phyloP scores from a whole-genome alignment of 352 stramenopile species.

The Phytopythium vexans region DNA sequence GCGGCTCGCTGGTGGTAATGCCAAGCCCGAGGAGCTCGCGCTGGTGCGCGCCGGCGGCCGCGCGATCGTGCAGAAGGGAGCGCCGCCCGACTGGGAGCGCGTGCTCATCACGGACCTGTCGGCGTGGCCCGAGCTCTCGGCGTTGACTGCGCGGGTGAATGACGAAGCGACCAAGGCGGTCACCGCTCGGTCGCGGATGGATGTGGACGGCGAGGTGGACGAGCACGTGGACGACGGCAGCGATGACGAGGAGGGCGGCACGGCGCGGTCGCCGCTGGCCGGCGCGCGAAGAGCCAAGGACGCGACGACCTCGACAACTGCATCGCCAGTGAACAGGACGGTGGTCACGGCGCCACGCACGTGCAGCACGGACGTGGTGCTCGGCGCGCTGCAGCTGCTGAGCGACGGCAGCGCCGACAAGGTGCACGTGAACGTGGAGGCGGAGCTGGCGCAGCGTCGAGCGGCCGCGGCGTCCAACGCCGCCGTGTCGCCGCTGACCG shows the following conservation, averaged over 20 bases:
- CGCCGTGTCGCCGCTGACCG: background rate
- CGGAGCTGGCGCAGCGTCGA: constrained; percentile 37
- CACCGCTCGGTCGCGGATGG: background rate
- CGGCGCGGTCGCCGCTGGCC: background rate
- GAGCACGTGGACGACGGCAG: constrained; percentile 30
- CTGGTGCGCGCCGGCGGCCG: constrained; percentile 24
- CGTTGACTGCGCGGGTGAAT: background rate
- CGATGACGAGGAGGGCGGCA: constrained; percentile 29
- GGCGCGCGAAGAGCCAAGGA: background rate
- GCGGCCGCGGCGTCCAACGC: constrained; percentile 7
- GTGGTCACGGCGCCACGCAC: constrained; percentile 33
- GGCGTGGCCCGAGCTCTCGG: constrained; percentile 41
- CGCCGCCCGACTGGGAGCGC: constrained; percentile 51
- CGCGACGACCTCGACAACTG: background rate
- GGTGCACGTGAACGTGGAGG: constrained; percentile 55
- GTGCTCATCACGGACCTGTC: constrained; percentile 47
- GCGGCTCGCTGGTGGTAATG: background rate
- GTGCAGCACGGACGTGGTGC: constrained; percentile 55
- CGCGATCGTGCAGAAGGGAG: constrained; percentile 43
- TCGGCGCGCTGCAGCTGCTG: constrained; percentile 51
- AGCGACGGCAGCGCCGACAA: constrained; percentile 51
- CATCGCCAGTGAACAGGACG: constrained; percentile 6
- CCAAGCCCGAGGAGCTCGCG: constrained; percentile 13
- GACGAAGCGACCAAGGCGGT: background rate
- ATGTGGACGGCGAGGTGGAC: constrained; percentile 13